Evolutionary conservation across 768 basidiomycete genomes (phyloP).

Genomic region (Hypsizygus marmoreus): DNA sequence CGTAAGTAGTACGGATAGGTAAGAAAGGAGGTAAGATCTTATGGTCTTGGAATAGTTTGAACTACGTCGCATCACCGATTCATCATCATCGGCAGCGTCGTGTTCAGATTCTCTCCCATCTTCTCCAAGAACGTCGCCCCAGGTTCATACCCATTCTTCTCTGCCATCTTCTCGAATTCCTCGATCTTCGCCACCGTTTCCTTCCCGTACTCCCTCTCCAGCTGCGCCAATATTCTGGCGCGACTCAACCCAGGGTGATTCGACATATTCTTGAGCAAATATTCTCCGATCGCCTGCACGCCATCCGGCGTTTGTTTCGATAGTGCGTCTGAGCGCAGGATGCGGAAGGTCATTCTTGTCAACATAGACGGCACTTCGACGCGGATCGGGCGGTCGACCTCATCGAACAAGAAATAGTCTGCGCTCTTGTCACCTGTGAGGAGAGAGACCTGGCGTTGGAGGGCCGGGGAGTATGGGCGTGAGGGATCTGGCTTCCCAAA

Average conservation of each 20-base stretch:
- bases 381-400: slow-evolving; percentile 13
- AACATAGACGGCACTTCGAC: slow-evolving; percentile 12
- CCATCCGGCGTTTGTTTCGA: slow-evolving; percentile 4
- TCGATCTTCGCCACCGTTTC: slow-evolving; percentile 6
- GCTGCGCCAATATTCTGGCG: slow-evolving; percentile 14
- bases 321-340: slow-evolving; percentile 13
- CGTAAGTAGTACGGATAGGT: no score
- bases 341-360: slow-evolving; percentile 14
- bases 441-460: slow-evolving; percentile 19
- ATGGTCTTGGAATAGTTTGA: no score
- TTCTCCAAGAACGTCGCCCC: slow-evolving; percentile 14
- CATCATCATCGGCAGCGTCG: neutral
- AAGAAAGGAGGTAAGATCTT: no score
- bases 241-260: slow-evolving; percentile 18
- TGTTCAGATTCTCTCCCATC: slow-evolving; percentile 7
- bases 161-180: slow-evolving; percentile 4
- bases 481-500: slow-evolving; percentile 10
- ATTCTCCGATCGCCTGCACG: slow-evolving; percentile 12
- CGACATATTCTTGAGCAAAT: slow-evolving; percentile 18
- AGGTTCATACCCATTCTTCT: slow-evolving; percentile 2
- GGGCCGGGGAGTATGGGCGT: slow-evolving; percentile 14
- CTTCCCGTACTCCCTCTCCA: slow-evolving; percentile 12
- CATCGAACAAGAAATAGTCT: slow-evolving; percentile 23
- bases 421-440: slow-evolving; percentile 16
- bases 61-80: neutral